Percentiles rank a stretch among this genome's conserved stretches.
phyloP scores from a whole-genome alignment of 176 grass and related monocot species.

The Carex myosuroides region DNA sequence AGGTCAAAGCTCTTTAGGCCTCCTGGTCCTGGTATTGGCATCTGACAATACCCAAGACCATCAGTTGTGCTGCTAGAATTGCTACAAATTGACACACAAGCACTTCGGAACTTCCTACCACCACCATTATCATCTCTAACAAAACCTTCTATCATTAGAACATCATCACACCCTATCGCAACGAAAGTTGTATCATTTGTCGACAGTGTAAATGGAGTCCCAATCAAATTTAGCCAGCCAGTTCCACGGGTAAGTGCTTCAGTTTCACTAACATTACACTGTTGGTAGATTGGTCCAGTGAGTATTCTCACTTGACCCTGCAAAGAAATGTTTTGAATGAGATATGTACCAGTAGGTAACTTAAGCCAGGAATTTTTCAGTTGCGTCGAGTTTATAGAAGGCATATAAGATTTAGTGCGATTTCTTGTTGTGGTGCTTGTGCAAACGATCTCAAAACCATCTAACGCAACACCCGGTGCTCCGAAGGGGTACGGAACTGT shows the following conservation, averaged over 20 bases:
- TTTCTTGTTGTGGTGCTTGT: background rate
- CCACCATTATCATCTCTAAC: background rate
- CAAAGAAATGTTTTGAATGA: background rate
- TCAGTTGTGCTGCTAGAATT: background rate
- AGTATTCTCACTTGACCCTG: constrained; percentile 3
- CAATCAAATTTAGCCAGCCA: constrained; percentile 24
- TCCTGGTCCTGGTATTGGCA: background rate
- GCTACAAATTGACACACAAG: constrained; percentile 28
- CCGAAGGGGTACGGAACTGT: background rate
- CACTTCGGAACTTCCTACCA: background rate
- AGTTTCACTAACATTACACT: background rate
- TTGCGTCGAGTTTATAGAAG: no score
- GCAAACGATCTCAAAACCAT: constrained; percentile 5
- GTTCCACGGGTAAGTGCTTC: background rate
- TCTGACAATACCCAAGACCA: constrained; percentile 32
- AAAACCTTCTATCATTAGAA: background rate
- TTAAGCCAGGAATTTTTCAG: background rate
- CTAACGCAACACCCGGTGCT: background rate
- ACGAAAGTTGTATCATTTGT: constrained; percentile 21
- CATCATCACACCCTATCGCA: constrained; percentile 28
- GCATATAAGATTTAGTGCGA: no score
- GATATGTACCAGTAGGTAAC: background rate
- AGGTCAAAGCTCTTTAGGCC: background rate
- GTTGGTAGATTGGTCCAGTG: background rate
- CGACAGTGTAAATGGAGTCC: constrained; percentile 32